Evolutionary conservation across 345 rosid genomes (phyloP).

Genomic region (Sisymbrium altissimum): DNA sequence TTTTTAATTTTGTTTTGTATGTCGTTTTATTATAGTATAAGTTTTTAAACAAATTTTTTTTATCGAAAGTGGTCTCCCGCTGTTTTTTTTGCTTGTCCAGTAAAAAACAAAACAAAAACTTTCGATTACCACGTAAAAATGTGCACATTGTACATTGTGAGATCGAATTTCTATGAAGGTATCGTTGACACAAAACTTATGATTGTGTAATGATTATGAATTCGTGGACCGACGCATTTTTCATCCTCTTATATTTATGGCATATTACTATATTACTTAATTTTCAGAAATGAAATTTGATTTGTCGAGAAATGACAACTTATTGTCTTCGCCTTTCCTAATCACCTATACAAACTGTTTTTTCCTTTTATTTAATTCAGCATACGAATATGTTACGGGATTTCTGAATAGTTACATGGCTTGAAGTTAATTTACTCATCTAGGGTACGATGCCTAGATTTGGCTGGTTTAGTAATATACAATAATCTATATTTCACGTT

Average conservation of each 20-base stretch:
- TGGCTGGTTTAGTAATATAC: neutral
- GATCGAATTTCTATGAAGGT: slow-evolving; percentile 16
- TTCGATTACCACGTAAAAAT: neutral
- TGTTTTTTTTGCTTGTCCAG: neutral
- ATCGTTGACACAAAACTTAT: slow-evolving; percentile 19
- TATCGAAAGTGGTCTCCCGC: neutral
- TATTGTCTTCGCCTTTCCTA: neutral
- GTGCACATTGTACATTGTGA: slow-evolving; percentile 14
- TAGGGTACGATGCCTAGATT: slow-evolving; percentile 4
- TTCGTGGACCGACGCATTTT: slow-evolving; percentile 15
- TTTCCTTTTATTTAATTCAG: neutral
- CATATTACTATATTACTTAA: neutral
- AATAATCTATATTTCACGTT: neutral
- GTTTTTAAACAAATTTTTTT: neutral
- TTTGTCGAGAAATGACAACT: slow-evolving; percentile 14
- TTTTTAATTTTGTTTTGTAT: neutral
- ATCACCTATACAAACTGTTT: neutral
- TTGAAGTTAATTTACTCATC: slow-evolving; percentile 17
- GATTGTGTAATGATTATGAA: slow-evolving; percentile 30
- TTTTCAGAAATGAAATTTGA: neutral
- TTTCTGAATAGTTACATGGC: slow-evolving; percentile 7
- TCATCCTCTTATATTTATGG: neutral
- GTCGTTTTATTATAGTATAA: neutral
- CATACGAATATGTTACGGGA: neutral
- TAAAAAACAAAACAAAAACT: neutral